Conservation (phyloP, 192 early-diverging fungal genomes). For the Backusella mclennaniae region DNA sequence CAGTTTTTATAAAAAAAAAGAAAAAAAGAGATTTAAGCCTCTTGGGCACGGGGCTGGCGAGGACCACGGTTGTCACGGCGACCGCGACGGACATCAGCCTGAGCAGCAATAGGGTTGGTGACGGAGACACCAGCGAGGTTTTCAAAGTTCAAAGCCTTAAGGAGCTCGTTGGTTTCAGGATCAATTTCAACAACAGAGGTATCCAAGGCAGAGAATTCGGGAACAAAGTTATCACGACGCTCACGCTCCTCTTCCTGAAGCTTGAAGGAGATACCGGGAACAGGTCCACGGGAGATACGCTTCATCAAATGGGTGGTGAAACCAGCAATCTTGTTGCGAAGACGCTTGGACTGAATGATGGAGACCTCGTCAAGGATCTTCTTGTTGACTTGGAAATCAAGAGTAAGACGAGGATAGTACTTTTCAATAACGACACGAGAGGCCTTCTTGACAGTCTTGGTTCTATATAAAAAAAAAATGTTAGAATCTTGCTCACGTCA, state of each 20-base stretch:
- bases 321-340: conserved; percentile 99
- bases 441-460: conserved; percentile 96
- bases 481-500: too few species aligned
- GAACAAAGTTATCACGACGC: conserved; percentile 99
- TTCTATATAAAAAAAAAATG: too few species aligned
- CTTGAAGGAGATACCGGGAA: conserved; percentile 99
- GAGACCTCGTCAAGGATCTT: conserved; percentile 96
- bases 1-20: background rate
- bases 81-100: conserved; percentile 33
- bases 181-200: conserved; percentile 91
- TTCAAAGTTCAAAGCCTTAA: conserved; percentile 97
- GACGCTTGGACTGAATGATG: conserved; percentile 97
- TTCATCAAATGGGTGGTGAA: conserved; percentile 99
- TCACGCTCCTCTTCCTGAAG: conserved; percentile 99
- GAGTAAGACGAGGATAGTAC: conserved; percentile 99
- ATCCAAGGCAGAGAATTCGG: conserved; percentile 95
- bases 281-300: conserved; percentile 98
- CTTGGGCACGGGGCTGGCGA: conserved; percentile 26
- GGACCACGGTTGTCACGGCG: conserved; percentile 16
- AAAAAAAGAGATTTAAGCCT: conserved; percentile 7
- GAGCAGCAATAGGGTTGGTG: conserved; percentile 44
- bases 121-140: conserved; percentile 82
- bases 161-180: conserved; percentile 88
- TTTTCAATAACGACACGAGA: conserved; percentile 99
- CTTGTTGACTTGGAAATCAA: conserved; percentile 99